Evolutionary conservation across 2,329 filamentous ascomycete genomes (phyloP).

Genomic region (Aureobasidium subglaciale): DNA sequence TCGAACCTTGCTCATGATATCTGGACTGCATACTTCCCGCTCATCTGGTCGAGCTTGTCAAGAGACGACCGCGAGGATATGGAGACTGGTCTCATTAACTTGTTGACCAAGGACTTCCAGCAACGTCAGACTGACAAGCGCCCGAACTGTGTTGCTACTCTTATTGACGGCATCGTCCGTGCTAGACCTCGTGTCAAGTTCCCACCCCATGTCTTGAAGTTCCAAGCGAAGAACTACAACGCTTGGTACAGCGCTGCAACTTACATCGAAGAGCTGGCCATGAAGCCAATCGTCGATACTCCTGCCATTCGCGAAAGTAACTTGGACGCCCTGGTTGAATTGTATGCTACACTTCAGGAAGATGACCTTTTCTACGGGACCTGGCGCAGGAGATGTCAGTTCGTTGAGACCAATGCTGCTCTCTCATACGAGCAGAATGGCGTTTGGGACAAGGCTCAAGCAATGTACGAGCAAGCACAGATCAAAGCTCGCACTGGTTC

Average conservation of each 20-base stretch:
- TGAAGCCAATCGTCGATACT: constrained; percentile 78
- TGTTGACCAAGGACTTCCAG: constrained; percentile 94
- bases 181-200: constrained; percentile 84
- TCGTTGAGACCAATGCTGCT: constrained; percentile 94
- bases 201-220: constrained; percentile 93
- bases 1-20: constrained; percentile 74
- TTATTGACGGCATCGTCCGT: constrained; percentile 80
- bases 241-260: constrained; percentile 93
- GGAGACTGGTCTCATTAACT: constrained; percentile 80
- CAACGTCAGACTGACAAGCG: constrained; percentile 88
- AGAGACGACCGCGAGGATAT: constrained; percentile 86
- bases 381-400: constrained; percentile 90
- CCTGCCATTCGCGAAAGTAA: constrained; percentile 84
- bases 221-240: constrained; percentile 86
- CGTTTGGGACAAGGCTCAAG: constrained; percentile 98
- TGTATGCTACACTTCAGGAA: constrained; percentile 85
- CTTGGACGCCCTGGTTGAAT: constrained; percentile 86
- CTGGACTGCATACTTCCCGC: constrained; percentile 85
- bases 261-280: constrained; percentile 82
- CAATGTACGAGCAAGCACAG: constrained; percentile 92
- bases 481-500: constrained; percentile 94
- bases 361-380: constrained; percentile 97
- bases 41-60: constrained; percentile 84
- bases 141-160: constrained; percentile 88
- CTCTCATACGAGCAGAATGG: constrained; percentile 98